These are phyloP conservation scores for Diplosphaera chodatii DNA, from an alignment of 139 green algal genomes.

Conservation along the genomic window DNA sequence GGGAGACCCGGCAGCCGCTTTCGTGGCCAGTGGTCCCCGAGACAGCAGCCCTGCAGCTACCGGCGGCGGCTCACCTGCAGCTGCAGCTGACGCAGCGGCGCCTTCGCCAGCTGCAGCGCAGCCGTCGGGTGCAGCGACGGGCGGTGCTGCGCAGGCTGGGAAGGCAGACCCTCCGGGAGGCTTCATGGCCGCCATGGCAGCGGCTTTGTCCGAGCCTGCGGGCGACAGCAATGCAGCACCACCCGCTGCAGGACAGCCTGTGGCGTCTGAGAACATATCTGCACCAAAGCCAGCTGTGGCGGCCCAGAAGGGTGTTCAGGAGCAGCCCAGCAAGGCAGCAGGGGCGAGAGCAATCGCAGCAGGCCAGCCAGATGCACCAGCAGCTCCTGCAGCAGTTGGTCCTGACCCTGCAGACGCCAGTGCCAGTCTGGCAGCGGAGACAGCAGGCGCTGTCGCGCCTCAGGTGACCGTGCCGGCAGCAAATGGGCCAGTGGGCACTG, in stretches of 20 bases:
- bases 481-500: no score
- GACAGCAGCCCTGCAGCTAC: neutral
- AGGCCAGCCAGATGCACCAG: neutral
- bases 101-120: no score
- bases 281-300: no score
- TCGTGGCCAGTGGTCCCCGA: neutral
- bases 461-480: no score
- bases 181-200: neutral
- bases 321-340: neutral
- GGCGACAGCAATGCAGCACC: neutral
- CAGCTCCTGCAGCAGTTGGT: no score
- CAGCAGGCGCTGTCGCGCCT: no score
- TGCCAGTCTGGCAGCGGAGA: neutral
- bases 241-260: neutral
- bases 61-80: neutral
- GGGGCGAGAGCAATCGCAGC: neutral
- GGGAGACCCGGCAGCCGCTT: neutral
- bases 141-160: neutral
- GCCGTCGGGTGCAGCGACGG: neutral
- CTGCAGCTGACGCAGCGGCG: neutral
- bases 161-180: neutral
- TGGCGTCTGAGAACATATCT: no score
- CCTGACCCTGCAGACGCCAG: neutral
- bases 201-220: neutral
- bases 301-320: neutral